These are phyloP conservation scores for Peronospora belbahrii DNA, from an alignment of 352 stramenopile genomes.

Conservation along the genomic window DNA sequence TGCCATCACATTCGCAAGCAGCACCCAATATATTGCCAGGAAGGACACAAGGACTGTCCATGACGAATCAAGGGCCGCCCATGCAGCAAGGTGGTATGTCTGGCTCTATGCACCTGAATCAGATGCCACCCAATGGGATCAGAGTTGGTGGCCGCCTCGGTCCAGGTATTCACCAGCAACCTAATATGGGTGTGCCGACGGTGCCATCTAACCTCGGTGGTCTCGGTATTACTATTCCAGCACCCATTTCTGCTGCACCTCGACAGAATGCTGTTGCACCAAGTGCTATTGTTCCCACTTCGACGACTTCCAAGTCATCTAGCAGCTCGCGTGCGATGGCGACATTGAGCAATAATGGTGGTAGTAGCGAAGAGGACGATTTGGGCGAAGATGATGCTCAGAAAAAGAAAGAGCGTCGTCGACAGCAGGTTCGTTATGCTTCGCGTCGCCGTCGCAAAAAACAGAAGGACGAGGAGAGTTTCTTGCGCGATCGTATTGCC, in stretches of 20 bases:
- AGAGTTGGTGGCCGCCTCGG: constrained; percentile 11
- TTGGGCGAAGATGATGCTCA: constrained; percentile 45
- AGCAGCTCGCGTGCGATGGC: constrained; percentile 37
- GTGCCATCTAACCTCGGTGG: not conserved
- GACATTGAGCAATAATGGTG: constrained; percentile 38
- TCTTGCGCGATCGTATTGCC: constrained; percentile 68
- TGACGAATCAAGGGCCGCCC: constrained; percentile 25
- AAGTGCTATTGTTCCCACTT: constrained; percentile 35
- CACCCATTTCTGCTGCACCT: constrained; percentile 2
- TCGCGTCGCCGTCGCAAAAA: constrained; percentile 76
- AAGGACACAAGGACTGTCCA: constrained; percentile 21
- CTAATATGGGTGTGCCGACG: constrained; percentile 1
- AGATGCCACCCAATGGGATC: constrained; percentile 16
- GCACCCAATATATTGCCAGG: constrained; percentile 15
- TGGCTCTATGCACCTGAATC: constrained; percentile 28
- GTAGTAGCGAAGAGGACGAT: constrained; percentile 51
- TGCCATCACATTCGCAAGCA: constrained; percentile 36
- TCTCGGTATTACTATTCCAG: constrained; percentile 8
- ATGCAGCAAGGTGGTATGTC: constrained; percentile 27
- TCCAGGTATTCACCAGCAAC: constrained; percentile 23
- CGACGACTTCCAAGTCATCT: constrained; percentile 17
- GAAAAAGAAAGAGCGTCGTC: constrained; percentile 78
- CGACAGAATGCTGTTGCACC: constrained; percentile 17
- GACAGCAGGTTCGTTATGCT: constrained; percentile 70
- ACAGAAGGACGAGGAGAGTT: constrained; percentile 80